Evolutionary conservation across 2,329 filamentous ascomycete species (phyloP).

Genomic region (Aspergillus ibericus): DNA sequence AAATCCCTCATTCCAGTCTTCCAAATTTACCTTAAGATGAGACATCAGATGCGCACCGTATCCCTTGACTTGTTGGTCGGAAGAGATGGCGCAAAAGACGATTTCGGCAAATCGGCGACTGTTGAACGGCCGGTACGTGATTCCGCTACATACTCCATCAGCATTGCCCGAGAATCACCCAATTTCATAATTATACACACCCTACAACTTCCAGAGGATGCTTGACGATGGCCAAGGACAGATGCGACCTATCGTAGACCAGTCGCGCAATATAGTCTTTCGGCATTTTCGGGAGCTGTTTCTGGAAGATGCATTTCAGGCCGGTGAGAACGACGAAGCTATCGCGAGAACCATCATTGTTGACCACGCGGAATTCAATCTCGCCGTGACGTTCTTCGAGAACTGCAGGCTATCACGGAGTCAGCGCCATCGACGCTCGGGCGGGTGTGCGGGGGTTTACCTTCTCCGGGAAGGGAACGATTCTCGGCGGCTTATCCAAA

Average conservation of each 20-base stretch:
- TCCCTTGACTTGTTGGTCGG: slow-evolving; percentile 97
- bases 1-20: not conserved
- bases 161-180: slow-evolving; percentile 7
- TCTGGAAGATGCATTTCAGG: slow-evolving; percentile 96
- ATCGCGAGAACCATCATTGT: slow-evolving; percentile 87
- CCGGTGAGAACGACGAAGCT: slow-evolving; percentile 93
- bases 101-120: slow-evolving; percentile 94
- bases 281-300: slow-evolving; percentile 97
- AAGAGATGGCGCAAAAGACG: slow-evolving; percentile 96
- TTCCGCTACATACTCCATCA: slow-evolving; percentile 63
- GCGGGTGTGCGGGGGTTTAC: slow-evolving; percentile 43
- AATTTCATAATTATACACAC: slow-evolving; percentile 36
- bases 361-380: slow-evolving; percentile 96
- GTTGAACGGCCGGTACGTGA: slow-evolving; percentile 94
- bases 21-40: slow-evolving; percentile 71
- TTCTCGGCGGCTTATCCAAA: slow-evolving; percentile 54
- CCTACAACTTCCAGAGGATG: slow-evolving; percentile 89
- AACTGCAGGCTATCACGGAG: slow-evolving; percentile 67
- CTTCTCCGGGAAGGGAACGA: slow-evolving; percentile 88
- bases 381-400: slow-evolving; percentile 90
- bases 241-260: slow-evolving; percentile 93
- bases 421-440: slow-evolving; percentile 24
- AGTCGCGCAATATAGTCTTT: slow-evolving; percentile 98
- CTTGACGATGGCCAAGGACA: slow-evolving; percentile 97
- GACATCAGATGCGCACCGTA: slow-evolving; percentile 98